Base-by-base conservation (phyloP, 257 asterid genomes). In the Nicotiana knightiana region DNA sequence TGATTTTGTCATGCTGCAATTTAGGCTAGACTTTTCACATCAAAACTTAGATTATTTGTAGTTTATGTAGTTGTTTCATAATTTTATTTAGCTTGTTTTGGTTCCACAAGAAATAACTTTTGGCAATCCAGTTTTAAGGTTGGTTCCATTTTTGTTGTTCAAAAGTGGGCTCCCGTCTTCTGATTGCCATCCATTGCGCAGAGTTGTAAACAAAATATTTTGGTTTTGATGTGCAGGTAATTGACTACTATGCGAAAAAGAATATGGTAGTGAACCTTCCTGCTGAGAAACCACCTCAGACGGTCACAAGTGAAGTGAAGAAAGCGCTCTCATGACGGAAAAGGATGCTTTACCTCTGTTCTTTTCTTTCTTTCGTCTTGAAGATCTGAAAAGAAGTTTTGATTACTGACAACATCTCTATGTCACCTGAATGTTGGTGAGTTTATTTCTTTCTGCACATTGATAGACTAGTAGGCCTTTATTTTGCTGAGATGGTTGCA, bases 251-350 rank as follows among this genome's bases (percentile, higher is more conserved):
- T 67, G 84, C 61, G 24, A 90, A 84, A 81, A 90, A 88, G 87
- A 92, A 93, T 33, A 59, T 86, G 6, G 90, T 89, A 76, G 93
- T 90, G 1, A 88, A 89, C 88, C 93, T 93, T 67, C 93, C 89
- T 1, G 95, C 97, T 6, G 97, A 93, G 82, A 92, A 90, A 86
- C 88, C 89, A 39, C 95, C 93, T 10, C 88, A 88, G 80, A 92
- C 86, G 76, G 97, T 93, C 59, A 89, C 92, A 1, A 55, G 75
- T 43, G 97, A 91, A 88, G 92, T 93, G 65, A 86, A 85, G 90
- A 92, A 91, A 87, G 90, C 82, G 28, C 93, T 93, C 85, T 92
- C 97, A 82, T 92, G 84, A 86, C 68, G 30, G 58, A 55, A 21
- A 21, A 54, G 43, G 80, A 33, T 12, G 11, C 48, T 43, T 39